Percentiles rank a stretch among this genome's conserved stretches.
Conservation (phyloP, 306 rosid genomes). For the Gastrolobium bilobum region DNA sequence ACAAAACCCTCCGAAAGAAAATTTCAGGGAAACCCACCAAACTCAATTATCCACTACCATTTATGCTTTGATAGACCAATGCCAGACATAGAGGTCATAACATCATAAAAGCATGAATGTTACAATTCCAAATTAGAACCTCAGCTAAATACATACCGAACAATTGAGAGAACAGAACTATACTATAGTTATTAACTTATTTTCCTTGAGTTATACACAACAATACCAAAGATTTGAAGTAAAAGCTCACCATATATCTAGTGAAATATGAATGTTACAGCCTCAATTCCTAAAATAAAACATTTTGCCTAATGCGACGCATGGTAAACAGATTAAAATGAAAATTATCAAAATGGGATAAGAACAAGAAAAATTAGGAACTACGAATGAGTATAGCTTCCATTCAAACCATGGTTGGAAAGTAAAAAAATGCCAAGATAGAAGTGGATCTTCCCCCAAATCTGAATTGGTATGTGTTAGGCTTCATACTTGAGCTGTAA, state of each 20-base stretch:
- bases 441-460: not conserved
- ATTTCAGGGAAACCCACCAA: constrained; percentile 2
- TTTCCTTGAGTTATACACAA: not conserved
- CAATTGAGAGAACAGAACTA: constrained; percentile 11
- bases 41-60: constrained; percentile 22
- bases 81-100: not conserved
- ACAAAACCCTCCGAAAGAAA: not conserved
- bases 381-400: not conserved
- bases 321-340: not conserved
- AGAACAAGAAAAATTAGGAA: not conserved
- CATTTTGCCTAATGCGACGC: not conserved
- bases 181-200: not conserved
- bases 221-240: not conserved
- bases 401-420: not conserved
- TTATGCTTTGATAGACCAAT: too few relatives aligned
- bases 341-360: not conserved
- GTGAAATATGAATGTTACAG: constrained; percentile 5
- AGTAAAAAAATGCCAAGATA: not conserved
- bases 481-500: too few relatives aligned
- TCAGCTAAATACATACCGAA: not conserved
- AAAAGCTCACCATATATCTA: not conserved
- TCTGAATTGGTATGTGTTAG: not conserved
- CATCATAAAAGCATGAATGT: constrained; percentile 10
- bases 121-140: constrained; percentile 7
- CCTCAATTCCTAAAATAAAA: not conserved